Base-by-base conservation (phyloP, 768 basidiomycete species). In the Mycena sanguinolenta region DNA sequence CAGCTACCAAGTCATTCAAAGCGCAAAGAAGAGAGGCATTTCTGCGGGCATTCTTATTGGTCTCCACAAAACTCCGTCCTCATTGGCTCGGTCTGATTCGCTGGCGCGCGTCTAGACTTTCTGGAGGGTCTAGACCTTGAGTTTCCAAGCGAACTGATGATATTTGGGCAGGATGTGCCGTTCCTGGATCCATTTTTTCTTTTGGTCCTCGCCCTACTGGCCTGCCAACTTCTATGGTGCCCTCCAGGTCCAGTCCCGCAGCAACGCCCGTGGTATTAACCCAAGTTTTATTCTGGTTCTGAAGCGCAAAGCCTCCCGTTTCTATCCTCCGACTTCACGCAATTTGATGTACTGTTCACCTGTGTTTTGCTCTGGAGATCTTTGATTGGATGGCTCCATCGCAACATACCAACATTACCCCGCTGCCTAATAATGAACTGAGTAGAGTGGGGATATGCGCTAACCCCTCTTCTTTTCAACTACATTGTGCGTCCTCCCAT, bases 311-410 rank as follows among this genome's bases (percentile, higher is more conserved):
- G 23, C 7, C 49, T 23, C 13, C 39, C 13, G 8, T 17, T 39
- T 14, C 16, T 39, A 39, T 32, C 44, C n/a, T 13, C 49, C 23
- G 49, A 32, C 27, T 60, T 49, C 42, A 34, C 32, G 44, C 39
- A 25, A n/a, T 19, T 25, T 32, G 5, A 17, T n/a, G 42, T 38
- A 42, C 44, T 21, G 44, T 16, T 3, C 25, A 19, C 7, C 30
- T 39, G 9, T n/a, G 21, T 46, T 46, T 50, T n/a, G 49, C 46
- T 14, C 19, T 53, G n/a, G 6, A 53, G 17, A 63, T 64, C 49
- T 25, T 54, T 50, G 63, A 64, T 64, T 42, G 53, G 39, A 19
- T 46, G 6, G n/a, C 49, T 27, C 34, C 62, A 38, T 63, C 62
- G 50, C 62, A 42, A 53, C 62, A 17, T 27, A 3, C 12, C 2